Evolutionary conservation across 345 rosid species (phyloP), one percentile per base, ranked within the genome.

Genomic region (Boechera divaricarpa): DNA sequence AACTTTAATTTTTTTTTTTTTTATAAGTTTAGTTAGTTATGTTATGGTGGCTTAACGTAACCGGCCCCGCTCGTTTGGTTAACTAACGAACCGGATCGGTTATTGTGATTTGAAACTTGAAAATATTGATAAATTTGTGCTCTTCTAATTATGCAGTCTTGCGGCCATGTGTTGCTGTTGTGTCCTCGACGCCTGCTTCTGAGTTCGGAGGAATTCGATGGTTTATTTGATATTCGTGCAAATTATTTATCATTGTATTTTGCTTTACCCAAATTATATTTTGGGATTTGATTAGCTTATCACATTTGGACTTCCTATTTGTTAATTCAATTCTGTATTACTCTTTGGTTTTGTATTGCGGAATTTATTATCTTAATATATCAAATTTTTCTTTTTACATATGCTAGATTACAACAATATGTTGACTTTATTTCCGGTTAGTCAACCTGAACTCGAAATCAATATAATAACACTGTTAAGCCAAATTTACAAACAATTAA

Each of bases 161-260:
- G 81, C 81, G 32, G 81, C 81, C 11, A 31, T 77, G 77, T 77
- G 81, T 77, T 77, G 81, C 62, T 77, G 81, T 65, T 77, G 81
- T 7, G 77, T 71, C 16, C 77, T 71, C 52, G 81, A 77, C 47
- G 72, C 72, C 2, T 77, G 81, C 69, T 72, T 78, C 77, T 78
- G 81, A 78, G 59, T 45, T 77, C 0, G 26, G 76, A 70, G 60
- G 36, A 63, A 5, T 11, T 3, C 38, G 7, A 16, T 42, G 16
- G 32, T 69, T 76, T 69, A 42, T 32, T 56, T 66, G 36, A n/a
- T 18, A 0, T 11, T 39, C 31, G 1, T 49, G 73, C 32, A 12
- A 5, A 18, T 69, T 18, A 31, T 8, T 11, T 28, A 15, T 47
- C 67, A 1, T 53, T 49, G 13, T 70, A 6, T 18, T 62, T 62